These are phyloP conservation scores for Artemisia annua DNA, from an alignment of 129 eudicot genomes.

Conservation along the genomic window DNA sequence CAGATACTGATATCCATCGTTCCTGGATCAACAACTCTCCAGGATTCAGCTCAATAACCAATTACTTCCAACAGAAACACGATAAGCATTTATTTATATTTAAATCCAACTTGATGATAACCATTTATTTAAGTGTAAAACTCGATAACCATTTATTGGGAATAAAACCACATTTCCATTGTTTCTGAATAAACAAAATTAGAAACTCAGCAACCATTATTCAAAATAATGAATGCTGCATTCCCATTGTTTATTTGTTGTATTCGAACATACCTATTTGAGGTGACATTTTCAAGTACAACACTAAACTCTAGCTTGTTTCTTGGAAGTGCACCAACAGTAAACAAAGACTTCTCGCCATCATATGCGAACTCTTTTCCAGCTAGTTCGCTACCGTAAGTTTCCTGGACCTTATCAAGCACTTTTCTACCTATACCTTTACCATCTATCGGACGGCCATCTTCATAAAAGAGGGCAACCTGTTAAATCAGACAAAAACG, in stretches of 20 bases:
- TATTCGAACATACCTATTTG: constrained; percentile 49
- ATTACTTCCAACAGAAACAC: too few species aligned
- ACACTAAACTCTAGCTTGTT: constrained; percentile 87
- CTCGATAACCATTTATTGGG: too few species aligned
- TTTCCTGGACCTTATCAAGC: constrained; percentile 74
- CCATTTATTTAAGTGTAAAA: too few species aligned
- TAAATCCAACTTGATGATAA: too few species aligned
- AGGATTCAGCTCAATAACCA: too few species aligned
- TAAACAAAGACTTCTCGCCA: constrained; percentile 90
- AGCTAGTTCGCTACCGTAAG: constrained; percentile 65
- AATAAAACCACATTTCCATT: background rate
- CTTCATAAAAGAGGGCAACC: constrained; percentile 90
- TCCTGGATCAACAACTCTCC: too few species aligned
- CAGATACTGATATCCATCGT: too few species aligned
- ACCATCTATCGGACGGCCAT: constrained; percentile 80
- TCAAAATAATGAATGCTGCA: background rate
- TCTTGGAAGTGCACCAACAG: constrained; percentile 85
- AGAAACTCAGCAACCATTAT: background rate
- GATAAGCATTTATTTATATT: too few species aligned
- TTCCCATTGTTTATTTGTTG: background rate
- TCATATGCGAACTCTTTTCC: constrained; percentile 91
- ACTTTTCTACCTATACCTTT: constrained; percentile 85
- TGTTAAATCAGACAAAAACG: constrained; percentile 21
- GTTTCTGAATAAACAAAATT: constrained; percentile 22
- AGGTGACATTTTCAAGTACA: constrained; percentile 66